Base-by-base conservation (phyloP, 2,329 filamentous ascomycete genomes). In the Trichocomaceae sp. region DNA sequence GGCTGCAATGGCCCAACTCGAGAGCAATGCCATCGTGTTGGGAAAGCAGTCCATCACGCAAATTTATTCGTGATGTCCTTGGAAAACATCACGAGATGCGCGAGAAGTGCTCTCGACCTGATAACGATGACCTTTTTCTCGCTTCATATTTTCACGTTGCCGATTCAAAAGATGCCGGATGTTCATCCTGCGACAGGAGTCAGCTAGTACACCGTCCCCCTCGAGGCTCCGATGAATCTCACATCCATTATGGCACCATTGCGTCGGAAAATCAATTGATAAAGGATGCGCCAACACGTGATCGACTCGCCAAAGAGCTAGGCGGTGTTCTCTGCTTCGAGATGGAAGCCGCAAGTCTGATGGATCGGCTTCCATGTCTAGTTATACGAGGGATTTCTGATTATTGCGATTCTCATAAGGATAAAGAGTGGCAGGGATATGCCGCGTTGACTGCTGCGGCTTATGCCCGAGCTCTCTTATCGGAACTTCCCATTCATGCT, bases 331-430 rank as follows among this genome's bases (percentile, higher is more conserved):
- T 60, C 5, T 60, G 58, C 23, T 64, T 66, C 29, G 64, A 66
- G 55, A 67, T 64, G 63, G 64, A 66, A 53, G 61, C 57, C 3
- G 63, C 62, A 2, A 64, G 63, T 3, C 19, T 60, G 15, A 62
- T 58, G 59, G 61, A 63, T 51, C 55, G 61, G 0, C 47, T 72
- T 0, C 70, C 73, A 0, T 71, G 69, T 1, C 49, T 75, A 1
- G 59, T 73, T 0, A 66, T 75, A 45, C 72, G 71, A n/a, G 70
- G 69, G 0, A 69, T 74, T 0, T 74, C 22, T 13, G 49, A 66
- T 22, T 69, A 73, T 71, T 45, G 61, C 66, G 5, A 71, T 72
- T 53, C 64, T 61, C 66, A 67, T 29, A 65, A 72, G n/a, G 65
- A 67, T 35, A 65, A 72, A n/a, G 26, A 26, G 3, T 73, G 69